These are phyloP conservation scores for Acer saccharum DNA, from an alignment of 345 rosid species.

Conservation along the genomic window DNA sequence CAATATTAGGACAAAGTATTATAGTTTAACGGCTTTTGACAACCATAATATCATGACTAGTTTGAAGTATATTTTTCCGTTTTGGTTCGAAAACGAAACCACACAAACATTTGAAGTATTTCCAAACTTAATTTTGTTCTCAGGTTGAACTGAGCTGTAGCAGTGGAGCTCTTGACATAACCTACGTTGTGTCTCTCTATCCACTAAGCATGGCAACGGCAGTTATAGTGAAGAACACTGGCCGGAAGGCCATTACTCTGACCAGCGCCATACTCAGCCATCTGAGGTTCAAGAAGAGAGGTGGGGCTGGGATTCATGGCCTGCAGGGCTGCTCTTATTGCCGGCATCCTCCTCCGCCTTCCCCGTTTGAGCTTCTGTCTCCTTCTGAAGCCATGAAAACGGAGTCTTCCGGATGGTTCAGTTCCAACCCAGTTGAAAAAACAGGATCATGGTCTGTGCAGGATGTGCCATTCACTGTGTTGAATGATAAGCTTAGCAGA, in stretches of 20 bases:
- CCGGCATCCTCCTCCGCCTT: constrained; percentile 65
- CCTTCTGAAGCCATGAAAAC: constrained; percentile 83
- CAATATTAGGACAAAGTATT: too few relatives aligned
- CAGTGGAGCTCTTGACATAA: constrained; percentile 60
- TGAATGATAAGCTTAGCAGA: constrained; percentile 68
- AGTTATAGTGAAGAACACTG: constrained; percentile 69
- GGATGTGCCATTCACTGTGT: constrained; percentile 57
- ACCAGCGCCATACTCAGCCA: constrained; percentile 77
- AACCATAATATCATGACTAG: not conserved
- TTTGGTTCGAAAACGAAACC: too few relatives aligned
- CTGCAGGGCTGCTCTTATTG: constrained; percentile 67
- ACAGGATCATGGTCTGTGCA: constrained; percentile 70
- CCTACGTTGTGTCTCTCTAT: constrained; percentile 67
- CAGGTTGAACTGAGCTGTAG: constrained; percentile 80
- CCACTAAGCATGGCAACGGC: constrained; percentile 81
- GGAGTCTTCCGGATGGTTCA: constrained; percentile 67
- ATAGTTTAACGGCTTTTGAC: not conserved
- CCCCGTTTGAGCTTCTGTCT: constrained; percentile 74
- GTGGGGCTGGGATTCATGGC: constrained; percentile 62
- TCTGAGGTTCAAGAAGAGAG: constrained; percentile 60
- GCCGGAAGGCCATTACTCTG: constrained; percentile 57
- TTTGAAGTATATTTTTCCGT: not conserved
- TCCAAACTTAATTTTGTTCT: constrained; percentile 2
- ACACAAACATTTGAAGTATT: not conserved
- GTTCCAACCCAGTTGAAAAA: constrained; percentile 53